phyloP scores from a whole-genome alignment of 2,329 filamentous ascomycete species.

The Claviceps cyperi region DNA sequence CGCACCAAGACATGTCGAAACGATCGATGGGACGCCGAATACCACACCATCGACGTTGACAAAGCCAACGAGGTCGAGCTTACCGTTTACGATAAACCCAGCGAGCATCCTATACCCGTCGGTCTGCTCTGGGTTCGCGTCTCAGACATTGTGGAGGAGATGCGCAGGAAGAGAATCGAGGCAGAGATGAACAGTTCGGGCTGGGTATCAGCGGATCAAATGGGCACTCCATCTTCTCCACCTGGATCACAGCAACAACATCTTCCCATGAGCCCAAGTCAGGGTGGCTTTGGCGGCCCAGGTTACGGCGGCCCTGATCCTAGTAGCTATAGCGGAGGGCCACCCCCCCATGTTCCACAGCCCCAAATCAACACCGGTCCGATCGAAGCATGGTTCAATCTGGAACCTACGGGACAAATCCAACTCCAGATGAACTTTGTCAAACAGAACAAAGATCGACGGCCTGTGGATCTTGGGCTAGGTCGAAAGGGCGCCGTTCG shows the following conservation, averaged over 20 bases:
- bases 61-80: constrained; percentile 98
- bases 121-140: constrained; percentile 93
- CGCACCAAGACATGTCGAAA: constrained; percentile 73
- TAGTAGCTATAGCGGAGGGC: constrained; percentile 15
- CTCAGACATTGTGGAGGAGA: constrained; percentile 93
- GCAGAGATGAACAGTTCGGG: constrained; percentile 86
- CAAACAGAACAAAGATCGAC: constrained; percentile 75
- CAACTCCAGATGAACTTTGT: constrained; percentile 83
- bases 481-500: constrained; percentile 91
- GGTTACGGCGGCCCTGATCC: constrained; percentile 18
- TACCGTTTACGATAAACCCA: constrained; percentile 91
- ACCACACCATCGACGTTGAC: constrained; percentile 85
- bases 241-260: constrained; percentile 22
- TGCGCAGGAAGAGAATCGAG: constrained; percentile 93
- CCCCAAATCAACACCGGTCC: constrained; percentile 41
- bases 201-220: constrained; percentile 95
- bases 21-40: constrained; percentile 84
- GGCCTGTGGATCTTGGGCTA: constrained; percentile 75
- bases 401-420: constrained; percentile 87
- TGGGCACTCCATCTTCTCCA: constrained; percentile 47
- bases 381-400: constrained; percentile 92
- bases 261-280: constrained; percentile 42
- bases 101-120: constrained; percentile 81
- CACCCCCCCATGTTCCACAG: constrained; percentile 20
- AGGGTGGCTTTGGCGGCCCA: constrained; percentile 27